phyloP scores from a whole-genome alignment of 352 stramenopile species.

The Poterioochromonas sp. region DNA sequence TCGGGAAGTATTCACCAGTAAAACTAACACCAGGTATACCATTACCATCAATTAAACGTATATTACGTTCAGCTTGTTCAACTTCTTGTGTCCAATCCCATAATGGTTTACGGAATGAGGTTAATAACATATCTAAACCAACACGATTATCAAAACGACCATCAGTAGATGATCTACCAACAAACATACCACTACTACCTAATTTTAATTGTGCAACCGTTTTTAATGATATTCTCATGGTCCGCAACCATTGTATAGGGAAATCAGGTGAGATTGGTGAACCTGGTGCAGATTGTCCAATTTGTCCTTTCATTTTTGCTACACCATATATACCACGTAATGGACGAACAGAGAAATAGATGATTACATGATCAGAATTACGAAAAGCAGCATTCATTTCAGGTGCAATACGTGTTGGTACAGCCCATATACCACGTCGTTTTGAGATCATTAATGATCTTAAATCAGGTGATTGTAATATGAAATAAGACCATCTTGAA shows the following conservation, averaged over 20 bases:
- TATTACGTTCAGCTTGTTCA: background rate
- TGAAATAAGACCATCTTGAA: background rate
- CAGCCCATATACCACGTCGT: slow-evolving; percentile 3
- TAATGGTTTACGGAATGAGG: slow-evolving; percentile 9
- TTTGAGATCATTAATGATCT: background rate
- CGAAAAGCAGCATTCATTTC: slow-evolving; percentile 23
- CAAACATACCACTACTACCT: background rate
- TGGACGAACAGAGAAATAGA: slow-evolving; percentile 22
- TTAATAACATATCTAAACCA: slow-evolving; percentile 25
- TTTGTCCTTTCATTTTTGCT: background rate
- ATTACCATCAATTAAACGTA: background rate
- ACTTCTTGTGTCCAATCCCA: slow-evolving; percentile 10
- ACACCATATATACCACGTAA: slow-evolving; percentile 25
- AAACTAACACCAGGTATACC: background rate
- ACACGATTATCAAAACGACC: slow-evolving; percentile 20
- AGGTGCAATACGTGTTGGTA: background rate
- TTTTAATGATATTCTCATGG: background rate
- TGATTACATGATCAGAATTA: background rate
- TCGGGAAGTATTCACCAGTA: slow-evolving; percentile 6
- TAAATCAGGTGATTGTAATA: slow-evolving; percentile 22
- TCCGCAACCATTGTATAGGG: slow-evolving; percentile 11
- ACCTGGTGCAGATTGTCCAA: background rate
- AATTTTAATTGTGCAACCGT: slow-evolving; percentile 18
- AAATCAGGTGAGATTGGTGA: background rate
- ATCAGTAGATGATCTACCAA: slow-evolving; percentile 2